Conservation (phyloP, 192 early-diverging fungal genomes). For the Umbelopsis ramanniana region DNA sequence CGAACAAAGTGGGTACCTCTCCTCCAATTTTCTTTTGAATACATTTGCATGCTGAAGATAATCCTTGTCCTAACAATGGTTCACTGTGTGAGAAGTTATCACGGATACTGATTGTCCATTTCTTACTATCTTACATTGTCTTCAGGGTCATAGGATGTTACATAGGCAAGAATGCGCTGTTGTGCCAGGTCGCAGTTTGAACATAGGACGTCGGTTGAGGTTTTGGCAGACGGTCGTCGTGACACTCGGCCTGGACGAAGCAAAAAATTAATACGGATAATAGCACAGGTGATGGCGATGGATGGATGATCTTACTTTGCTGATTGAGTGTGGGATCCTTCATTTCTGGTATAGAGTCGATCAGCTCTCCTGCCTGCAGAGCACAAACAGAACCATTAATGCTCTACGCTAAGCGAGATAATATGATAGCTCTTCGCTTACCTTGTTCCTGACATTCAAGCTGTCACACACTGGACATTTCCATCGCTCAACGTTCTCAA, state of each 20-base stretch:
- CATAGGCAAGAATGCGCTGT: constrained; percentile 9
- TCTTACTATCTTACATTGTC: not conserved
- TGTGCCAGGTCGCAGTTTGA: constrained; percentile 16
- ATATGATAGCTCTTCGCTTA: not conserved
- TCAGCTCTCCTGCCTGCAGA: not conserved
- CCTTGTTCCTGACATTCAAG: constrained; percentile 21
- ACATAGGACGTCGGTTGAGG: not conserved
- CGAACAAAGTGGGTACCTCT: constrained; percentile 5
- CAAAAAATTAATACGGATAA: not conserved
- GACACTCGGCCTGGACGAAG: not conserved
- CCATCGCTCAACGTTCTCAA: constrained; percentile 16
- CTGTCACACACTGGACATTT: constrained; percentile 8
- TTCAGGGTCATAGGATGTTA: constrained; percentile 6
- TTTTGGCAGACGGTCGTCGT: not conserved
- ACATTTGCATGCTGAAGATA: constrained; percentile 1
- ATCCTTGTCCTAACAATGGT: not conserved
- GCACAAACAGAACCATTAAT: not conserved
- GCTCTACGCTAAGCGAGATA: not conserved
- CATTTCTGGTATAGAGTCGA: constrained; percentile 19
- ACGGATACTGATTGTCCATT: not conserved
- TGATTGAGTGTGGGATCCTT: constrained; percentile 4
- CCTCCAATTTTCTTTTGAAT: constrained; percentile 11
- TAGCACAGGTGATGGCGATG: not conserved
- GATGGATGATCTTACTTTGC: not conserved
- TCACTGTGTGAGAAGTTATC: not conserved